Evolutionary conservation across 169 alveolate species (phyloP), one percentile per base, ranked within the genome.

Genomic region (Ichthyophthirius multifiliis): DNA sequence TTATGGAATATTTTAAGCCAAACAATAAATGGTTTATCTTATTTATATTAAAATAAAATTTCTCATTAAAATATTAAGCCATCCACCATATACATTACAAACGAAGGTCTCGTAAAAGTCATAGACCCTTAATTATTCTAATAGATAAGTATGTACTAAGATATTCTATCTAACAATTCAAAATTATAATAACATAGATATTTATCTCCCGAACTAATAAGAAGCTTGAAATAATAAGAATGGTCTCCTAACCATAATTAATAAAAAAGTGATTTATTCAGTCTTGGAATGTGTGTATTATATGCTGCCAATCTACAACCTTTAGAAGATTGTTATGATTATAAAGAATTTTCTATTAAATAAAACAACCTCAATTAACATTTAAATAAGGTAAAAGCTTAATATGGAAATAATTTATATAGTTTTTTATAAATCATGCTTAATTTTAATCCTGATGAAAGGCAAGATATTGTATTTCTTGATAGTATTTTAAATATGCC

Each of bases 251-350:
- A 15, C 5, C 16, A 67, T 4, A 41, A 67, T 37, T 15, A 37
- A 37, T 37, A 67, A 20, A 67, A 67, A 44, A 16, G 43, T 1
- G 77, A 67, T 39, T 27, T 67, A 35, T 67, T 67, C n/a, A 37
- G 62, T 67, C 6, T 67, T 13, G 77, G 77, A 35, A 67, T 67
- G 77, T 37, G 48, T 20, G 30, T 67, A 30, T 44, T 67, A n/a
- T 62, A 67, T 30, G 43, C 55, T 37, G 77, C 63, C 30, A 32
- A 37, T 20, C 46, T 67, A 13, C 12, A 67, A 39, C 55, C 43
- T 30, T n/a, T 34, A 2, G 46, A 34, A 18, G 62, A 67, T 41
- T 37, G 43, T n/a, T 67, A 67, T 39, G 62, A 37, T 67, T 67
- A 37, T 13, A 35, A 64, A 64, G n/a, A 31, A 15, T 31, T 12